Percentiles rank a stretch among this genome's conserved stretches.
Conservation (phyloP, 495 filamentous ascomycete genomes). For the Penicillium lagena region DNA sequence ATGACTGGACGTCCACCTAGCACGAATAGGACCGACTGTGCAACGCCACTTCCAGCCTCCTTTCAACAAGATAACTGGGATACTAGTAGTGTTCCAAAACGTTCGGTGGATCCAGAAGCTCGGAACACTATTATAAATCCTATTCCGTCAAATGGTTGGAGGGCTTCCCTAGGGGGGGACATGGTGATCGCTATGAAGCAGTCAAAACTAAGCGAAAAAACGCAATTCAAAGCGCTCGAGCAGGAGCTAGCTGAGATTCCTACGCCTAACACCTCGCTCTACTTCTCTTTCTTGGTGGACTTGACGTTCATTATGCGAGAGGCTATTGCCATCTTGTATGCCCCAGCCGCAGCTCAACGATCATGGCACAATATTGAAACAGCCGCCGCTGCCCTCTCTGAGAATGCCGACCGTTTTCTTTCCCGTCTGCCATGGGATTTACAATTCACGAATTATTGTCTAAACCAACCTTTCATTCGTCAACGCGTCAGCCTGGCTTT, state of each 20-base stretch:
- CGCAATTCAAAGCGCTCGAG: too few relatives aligned
- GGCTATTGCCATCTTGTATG: slow-evolving; percentile 44
- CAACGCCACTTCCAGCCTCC: slow-evolving; percentile 41
- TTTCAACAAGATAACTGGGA: too few relatives aligned
- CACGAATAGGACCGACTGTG: slow-evolving; percentile 46
- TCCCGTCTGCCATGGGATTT: slow-evolving; percentile 36
- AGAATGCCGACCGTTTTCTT: slow-evolving; percentile 42
- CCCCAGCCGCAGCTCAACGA: slow-evolving; percentile 37
- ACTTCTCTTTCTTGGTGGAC: slow-evolving; percentile 34
- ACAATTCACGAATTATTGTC: slow-evolving; percentile 26
- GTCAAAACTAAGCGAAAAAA: too few relatives aligned
- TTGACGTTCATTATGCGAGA: slow-evolving; percentile 40
- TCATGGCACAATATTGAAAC: slow-evolving; percentile 46
- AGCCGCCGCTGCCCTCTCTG: slow-evolving; percentile 36
- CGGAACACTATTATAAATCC: too few relatives aligned
- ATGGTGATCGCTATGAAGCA: too few relatives aligned
- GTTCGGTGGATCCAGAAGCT: too few relatives aligned
- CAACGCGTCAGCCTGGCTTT: slow-evolving; percentile 33
- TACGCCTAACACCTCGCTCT: slow-evolving; percentile 28
- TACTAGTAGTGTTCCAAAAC: too few relatives aligned
- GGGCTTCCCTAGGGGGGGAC: too few relatives aligned
- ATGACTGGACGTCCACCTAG: slow-evolving; percentile 56
- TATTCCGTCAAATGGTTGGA: too few relatives aligned
- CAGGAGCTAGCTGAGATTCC: background rate
- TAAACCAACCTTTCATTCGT: slow-evolving; percentile 9